phyloP scores from a whole-genome alignment of 306 rosid genomes.

The Vigna angularis region DNA sequence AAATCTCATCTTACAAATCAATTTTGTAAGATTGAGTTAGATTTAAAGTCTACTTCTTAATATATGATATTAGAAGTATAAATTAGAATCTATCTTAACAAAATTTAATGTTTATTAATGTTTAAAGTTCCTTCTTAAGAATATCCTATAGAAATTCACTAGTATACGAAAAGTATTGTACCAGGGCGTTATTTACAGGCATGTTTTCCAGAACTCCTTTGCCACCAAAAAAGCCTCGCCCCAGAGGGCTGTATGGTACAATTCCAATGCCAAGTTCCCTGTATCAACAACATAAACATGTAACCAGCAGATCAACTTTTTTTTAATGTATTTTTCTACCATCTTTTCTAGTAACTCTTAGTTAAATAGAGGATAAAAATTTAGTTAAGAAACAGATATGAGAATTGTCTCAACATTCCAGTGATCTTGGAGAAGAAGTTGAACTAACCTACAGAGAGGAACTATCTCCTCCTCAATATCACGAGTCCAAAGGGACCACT shows the following conservation, averaged over 20 bases:
- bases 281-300: slow-evolving; percentile 4
- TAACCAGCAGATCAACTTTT: background rate
- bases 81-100: no score
- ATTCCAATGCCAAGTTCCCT: slow-evolving; percentile 79
- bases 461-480: slow-evolving; percentile 13
- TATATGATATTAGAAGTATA: no score
- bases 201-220: slow-evolving; percentile 63
- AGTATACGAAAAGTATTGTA: slow-evolving; percentile 24
- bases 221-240: slow-evolving; percentile 84
- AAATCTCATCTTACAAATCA: no score
- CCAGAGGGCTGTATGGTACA: slow-evolving; percentile 85
- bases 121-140: no score
- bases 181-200: slow-evolving; percentile 55
- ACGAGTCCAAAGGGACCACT: slow-evolving; percentile 35
- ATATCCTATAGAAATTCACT: background rate
- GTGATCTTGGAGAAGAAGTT: background rate
- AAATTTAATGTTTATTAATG: no score
- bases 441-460: slow-evolving; percentile 46
- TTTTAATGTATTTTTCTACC: background rate
- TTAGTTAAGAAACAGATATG: background rate
- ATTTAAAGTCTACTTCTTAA: no score
- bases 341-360: background rate
- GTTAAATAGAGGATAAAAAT: background rate
- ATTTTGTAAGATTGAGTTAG: no score
- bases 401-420: background rate